Percentiles rank a stretch among this genome's conserved stretches.
These are phyloP conservation scores for Entophlyctis luteolus DNA, from an alignment of 192 early-diverging fungal species.

Conservation along the genomic window DNA sequence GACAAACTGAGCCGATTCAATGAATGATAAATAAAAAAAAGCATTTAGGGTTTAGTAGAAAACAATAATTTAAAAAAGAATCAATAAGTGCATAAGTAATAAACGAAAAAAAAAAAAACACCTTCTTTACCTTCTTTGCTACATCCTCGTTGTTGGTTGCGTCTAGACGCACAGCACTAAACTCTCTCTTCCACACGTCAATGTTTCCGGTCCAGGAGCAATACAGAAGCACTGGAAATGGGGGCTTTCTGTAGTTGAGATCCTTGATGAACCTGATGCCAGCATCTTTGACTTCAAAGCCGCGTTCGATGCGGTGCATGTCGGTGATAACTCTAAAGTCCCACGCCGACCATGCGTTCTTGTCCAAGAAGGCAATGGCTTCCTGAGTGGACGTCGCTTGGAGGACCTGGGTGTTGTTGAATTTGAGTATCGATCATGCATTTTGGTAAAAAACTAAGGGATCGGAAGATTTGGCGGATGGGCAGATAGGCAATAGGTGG, in stretches of 20 bases:
- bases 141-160: neutral
- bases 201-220: neutral
- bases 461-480: too few relatives aligned
- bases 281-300: neutral
- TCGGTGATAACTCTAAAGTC: constrained; percentile 11
- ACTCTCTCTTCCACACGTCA: neutral
- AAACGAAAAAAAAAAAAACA: too few relatives aligned
- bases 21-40: too few relatives aligned
- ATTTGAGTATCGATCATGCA: too few relatives aligned
- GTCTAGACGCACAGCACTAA: neutral
- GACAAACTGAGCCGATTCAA: too few relatives aligned
- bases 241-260: neutral
- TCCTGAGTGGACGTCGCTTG: neutral
- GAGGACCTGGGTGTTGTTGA: too few relatives aligned
- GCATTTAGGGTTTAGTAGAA: too few relatives aligned
- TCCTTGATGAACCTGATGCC: neutral
- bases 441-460: too few relatives aligned
- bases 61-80: too few relatives aligned
- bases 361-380: neutral
- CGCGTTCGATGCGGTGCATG: constrained; percentile 6
- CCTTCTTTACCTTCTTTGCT: too few relatives aligned
- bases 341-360: neutral
- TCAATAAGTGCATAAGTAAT: too few relatives aligned
- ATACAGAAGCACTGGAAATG: neutral
- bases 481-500: too few relatives aligned